Base-by-base conservation (phyloP, 495 filamentous ascomycete species). In the Aspergillus asperescens region DNA sequence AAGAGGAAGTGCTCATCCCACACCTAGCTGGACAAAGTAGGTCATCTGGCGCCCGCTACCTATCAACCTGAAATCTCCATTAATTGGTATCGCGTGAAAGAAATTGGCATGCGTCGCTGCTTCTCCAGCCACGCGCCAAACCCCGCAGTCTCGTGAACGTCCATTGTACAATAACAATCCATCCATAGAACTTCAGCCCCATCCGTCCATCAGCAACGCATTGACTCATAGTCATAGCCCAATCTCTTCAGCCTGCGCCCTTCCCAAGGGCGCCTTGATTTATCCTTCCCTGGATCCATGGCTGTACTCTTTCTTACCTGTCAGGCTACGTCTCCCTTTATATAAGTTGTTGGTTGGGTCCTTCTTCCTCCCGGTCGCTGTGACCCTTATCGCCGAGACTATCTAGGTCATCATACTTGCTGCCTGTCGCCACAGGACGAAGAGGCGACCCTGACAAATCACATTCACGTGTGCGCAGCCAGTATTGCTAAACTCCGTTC, bases 381-480 rank as follows among this genome's bases (percentile, higher is more conserved):
- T 57, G 56, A 57, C 46, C 28, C 62, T 57, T 64, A 64, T 61
- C 58, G 43, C 58, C 54, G 56, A 57, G 46, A 48, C 32, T 37
- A n/a, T n/a, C n/a, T n/a, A 54, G 44, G 48, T 48, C 52, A 59
- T 34, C 46, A 28, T 29, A 27, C 46, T 39, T 38, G 57, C 48
- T 62, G 50, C 51, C 51, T 63, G 58, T 67, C 60, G 66, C 66
- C 66, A 69, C 64, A 54, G 56, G 54, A 69, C 59, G 65, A 64
- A 68, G 63, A 62, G 62, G 61, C 41, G 38, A 48, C 57, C 59
- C 64, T 71, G 68, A 71, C 68, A 71, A 71, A 71, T 71, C 68
- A 69, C 54, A 50, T 60, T 60, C 62, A 63, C 66, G 56, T 64
- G 61, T 59, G 60, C 49, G 58, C 55, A 58, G 50, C 55, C 60